Conservation (phyloP, 2,329 filamentous ascomycete genomes). For the Harringtonia aguacate region DNA sequence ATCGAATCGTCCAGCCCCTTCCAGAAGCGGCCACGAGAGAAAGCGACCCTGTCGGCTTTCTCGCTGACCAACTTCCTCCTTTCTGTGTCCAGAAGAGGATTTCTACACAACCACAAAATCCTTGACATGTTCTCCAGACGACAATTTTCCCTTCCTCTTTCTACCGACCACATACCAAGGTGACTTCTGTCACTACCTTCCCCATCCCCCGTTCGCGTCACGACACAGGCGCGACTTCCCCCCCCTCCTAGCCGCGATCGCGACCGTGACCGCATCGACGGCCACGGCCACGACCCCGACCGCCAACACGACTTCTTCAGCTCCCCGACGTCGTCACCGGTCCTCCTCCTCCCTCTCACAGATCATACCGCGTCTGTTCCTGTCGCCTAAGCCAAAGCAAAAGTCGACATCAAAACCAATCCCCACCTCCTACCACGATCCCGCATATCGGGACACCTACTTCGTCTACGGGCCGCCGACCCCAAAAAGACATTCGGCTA, state of each 20-base stretch:
- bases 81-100: constrained; percentile 14
- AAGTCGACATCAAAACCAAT: too few relatives aligned
- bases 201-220: constrained; percentile 33
- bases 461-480: constrained; percentile 12
- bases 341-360: constrained; percentile 11
- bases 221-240: constrained; percentile 31
- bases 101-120: constrained; percentile 20
- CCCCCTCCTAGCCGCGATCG: constrained; percentile 3
- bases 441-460: too few relatives aligned
- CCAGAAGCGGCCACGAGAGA: constrained; percentile 24
- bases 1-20: constrained; percentile 25
- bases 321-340: constrained; percentile 11
- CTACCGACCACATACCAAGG: constrained; percentile 52
- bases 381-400: constrained; percentile 10
- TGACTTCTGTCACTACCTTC: constrained; percentile 40
- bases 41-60: constrained; percentile 25
- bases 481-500: constrained; percentile 19
- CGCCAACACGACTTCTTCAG: constrained; percentile 10
- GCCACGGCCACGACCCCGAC: constrained; percentile 12
- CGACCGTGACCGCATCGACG: constrained; percentile 13
- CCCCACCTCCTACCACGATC: too few relatives aligned
- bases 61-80: constrained; percentile 23
- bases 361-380: constrained; percentile 10
- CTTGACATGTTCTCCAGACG: constrained; percentile 47
- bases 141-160: constrained; percentile 43